Conservation (phyloP, 768 basidiomycete species). For the Tricholoma matsutake region DNA sequence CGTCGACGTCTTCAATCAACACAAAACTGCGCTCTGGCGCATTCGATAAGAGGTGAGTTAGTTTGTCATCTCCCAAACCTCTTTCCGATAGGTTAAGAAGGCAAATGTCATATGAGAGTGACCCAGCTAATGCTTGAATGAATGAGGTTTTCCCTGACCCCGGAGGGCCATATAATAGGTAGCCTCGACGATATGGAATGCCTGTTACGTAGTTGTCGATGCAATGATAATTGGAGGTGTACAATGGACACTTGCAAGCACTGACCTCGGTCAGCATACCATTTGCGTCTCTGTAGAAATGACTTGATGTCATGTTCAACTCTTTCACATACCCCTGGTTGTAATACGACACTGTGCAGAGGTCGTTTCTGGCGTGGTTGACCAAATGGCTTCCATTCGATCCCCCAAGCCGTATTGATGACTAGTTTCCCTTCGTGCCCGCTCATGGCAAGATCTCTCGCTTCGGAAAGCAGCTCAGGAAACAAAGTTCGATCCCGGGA, state of each 20-base stretch:
- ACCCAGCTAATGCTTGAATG: conserved; percentile 95
- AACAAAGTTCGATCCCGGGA: conserved; percentile 85
- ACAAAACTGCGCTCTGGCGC: conserved; percentile 91
- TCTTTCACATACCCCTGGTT: conserved; percentile 74
- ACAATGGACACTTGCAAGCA: conserved; percentile 5
- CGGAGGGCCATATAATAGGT: conserved; percentile 92
- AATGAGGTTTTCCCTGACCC: conserved; percentile 99
- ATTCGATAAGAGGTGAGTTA: conserved; percentile 90
- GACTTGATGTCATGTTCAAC: conserved; percentile 79
- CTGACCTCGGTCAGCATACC: conserved; percentile 96
- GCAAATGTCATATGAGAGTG: conserved; percentile 92
- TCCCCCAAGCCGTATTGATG: conserved; percentile 95
- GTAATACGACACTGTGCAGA: conserved; percentile 85
- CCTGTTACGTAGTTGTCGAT: conserved; percentile 44
- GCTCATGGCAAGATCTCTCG: conserved; percentile 82
- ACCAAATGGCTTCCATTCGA: conserved; percentile 95
- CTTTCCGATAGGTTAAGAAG: conserved; percentile 94
- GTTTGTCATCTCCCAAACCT: conserved; percentile 94
- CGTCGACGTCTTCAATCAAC: conserved; percentile 97
- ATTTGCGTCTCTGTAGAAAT: conserved; percentile 80
- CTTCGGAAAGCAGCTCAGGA: conserved; percentile 77
- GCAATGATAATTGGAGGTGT: neutral
- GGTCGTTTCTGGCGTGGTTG: conserved; percentile 86
- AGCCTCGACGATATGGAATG: conserved; percentile 95
- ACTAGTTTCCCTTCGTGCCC: conserved; percentile 93